Conservation (phyloP, 1,284 basidiomycete genomes). For the Leccinum angustisporum region DNA sequence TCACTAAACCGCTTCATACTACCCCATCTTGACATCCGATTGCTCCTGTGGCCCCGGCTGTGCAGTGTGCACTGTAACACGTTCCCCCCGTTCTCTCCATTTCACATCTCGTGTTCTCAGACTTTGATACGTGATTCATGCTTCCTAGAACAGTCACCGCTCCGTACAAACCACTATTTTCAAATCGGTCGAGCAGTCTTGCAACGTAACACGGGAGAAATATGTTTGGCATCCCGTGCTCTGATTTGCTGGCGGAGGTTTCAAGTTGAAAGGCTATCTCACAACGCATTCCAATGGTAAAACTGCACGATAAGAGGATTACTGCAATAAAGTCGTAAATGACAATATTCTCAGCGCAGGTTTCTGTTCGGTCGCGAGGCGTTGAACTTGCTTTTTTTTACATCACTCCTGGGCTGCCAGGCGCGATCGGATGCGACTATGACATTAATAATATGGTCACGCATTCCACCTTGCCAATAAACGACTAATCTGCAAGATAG, state of each 20-base stretch:
- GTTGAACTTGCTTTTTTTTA: neutral
- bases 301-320: neutral
- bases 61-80: slow-evolving; percentile 5
- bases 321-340: neutral
- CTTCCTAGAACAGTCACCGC: slow-evolving; percentile 3
- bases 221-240: neutral
- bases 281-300: neutral
- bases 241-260: neutral
- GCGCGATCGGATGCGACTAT: neutral
- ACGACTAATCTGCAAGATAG: neutral
- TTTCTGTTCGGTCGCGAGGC: neutral
- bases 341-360: neutral
- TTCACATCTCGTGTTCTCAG: neutral
- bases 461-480: neutral
- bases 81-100: slow-evolving; percentile 7
- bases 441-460: too few species aligned
- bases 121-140: neutral
- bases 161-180: neutral
- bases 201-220: neutral
- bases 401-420: neutral
- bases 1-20: slow-evolving; percentile 8
- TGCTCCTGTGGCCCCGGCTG: neutral
- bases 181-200: neutral
- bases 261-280: neutral
- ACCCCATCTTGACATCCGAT: slow-evolving; percentile 19